Percentiles rank a stretch among this genome's conserved stretches.
Conservation (phyloP, 2,329 filamentous ascomycete species). For the Beauveria sp. region DNA sequence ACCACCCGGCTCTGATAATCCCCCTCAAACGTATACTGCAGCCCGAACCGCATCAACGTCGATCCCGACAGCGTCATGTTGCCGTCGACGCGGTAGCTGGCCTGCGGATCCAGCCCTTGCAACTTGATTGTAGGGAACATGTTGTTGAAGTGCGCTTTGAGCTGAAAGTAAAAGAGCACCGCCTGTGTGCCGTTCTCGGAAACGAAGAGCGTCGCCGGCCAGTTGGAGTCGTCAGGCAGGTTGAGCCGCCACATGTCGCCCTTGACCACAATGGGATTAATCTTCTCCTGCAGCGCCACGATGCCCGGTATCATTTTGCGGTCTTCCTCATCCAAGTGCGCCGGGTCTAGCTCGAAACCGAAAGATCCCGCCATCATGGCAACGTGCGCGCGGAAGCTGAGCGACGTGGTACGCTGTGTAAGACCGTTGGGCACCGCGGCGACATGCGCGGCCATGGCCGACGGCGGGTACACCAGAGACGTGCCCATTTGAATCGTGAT, state of each 20-base stretch:
- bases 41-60: constrained; percentile 54
- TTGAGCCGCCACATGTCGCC: constrained; percentile 54
- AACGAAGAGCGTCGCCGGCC: constrained; percentile 54
- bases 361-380: constrained; percentile 64
- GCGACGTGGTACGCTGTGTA: constrained; percentile 45
- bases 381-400: constrained; percentile 55
- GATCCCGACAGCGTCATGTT: constrained; percentile 46
- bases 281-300: constrained; percentile 43
- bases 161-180: constrained; percentile 55
- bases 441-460: constrained; percentile 58
- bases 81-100: constrained; percentile 46
- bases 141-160: constrained; percentile 45
- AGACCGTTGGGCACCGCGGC: constrained; percentile 52
- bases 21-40: constrained; percentile 42
- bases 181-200: constrained; percentile 40
- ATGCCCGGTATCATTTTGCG: constrained; percentile 43
- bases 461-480: constrained; percentile 53
- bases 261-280: constrained; percentile 51
- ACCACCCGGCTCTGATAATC: constrained; percentile 53
- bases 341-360: constrained; percentile 55
- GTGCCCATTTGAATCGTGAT: constrained; percentile 58
- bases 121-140: constrained; percentile 43
- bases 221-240: constrained; percentile 51
- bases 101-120: constrained; percentile 46
- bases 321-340: constrained; percentile 42